These are phyloP conservation scores for Erigeron canadensis DNA, from an alignment of 129 eudicot species.

Conservation along the genomic window DNA sequence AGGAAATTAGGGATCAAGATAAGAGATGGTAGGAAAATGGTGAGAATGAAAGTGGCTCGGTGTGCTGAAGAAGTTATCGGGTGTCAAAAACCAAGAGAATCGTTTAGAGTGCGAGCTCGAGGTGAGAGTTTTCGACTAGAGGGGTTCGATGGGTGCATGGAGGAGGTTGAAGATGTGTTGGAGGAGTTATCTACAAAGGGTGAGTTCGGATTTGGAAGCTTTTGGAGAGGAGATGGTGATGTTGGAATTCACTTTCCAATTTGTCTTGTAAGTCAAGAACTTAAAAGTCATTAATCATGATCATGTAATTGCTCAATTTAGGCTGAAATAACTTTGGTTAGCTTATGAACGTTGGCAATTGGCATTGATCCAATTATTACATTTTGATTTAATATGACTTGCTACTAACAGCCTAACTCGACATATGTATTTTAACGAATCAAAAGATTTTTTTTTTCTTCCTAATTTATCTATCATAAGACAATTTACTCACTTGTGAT, in stretches of 20 bases:
- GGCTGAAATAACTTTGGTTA: conserved; percentile 6
- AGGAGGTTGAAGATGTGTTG: conserved; percentile 67
- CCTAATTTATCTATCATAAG: no score
- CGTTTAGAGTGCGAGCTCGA: conserved; percentile 25
- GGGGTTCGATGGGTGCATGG: conserved; percentile 45
- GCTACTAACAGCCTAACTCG: not conserved
- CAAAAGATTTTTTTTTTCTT: not conserved
- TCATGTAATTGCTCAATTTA: conserved; percentile 39
- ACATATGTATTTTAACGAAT: not conserved
- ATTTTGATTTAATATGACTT: not conserved
- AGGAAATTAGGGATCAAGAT: conserved; percentile 40
- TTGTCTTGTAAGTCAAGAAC: conserved; percentile 36
- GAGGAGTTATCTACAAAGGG: conserved; percentile 64
- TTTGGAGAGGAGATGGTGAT: conserved; percentile 66
- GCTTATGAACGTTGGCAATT: conserved; percentile 9
- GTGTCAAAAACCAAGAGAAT: conserved; percentile 27
- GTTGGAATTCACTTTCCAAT: conserved; percentile 30
- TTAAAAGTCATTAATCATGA: conserved; percentile 26
- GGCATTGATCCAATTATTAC: conserved; percentile 1
- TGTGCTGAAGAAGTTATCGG: conserved; percentile 34
- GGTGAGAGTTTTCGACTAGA: conserved; percentile 27
- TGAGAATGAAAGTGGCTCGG: conserved; percentile 29
- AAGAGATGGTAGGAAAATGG: conserved; percentile 29
- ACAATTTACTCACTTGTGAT: not conserved
- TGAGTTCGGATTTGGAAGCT: conserved; percentile 89